phyloP scores from a whole-genome alignment of 306 rosid species.

The Malus fusca region DNA sequence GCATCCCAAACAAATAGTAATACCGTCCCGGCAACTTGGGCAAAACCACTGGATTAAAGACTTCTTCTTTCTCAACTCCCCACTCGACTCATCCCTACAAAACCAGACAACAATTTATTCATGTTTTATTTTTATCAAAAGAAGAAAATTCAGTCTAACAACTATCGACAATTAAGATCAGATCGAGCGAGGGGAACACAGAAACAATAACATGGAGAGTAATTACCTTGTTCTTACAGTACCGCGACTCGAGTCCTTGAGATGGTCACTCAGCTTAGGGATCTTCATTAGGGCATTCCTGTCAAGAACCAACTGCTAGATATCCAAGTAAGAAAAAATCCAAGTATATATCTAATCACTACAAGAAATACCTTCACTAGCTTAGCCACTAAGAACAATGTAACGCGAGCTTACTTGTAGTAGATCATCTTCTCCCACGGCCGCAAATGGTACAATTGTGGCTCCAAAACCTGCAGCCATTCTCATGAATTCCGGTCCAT shows the following conservation, averaged over 20 bases:
- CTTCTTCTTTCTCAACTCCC: constrained; percentile 42
- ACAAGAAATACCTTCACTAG: not conserved
- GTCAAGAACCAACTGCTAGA: constrained; percentile 55
- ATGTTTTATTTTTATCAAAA: not conserved
- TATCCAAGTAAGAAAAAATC: constrained; percentile 17
- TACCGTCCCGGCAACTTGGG: constrained; percentile 80
- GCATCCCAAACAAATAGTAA: constrained; percentile 78
- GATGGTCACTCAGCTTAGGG: constrained; percentile 35
- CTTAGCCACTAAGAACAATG: not conserved
- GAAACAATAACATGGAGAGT: not conserved
- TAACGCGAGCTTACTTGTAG: constrained; percentile 42
- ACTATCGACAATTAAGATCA: not conserved
- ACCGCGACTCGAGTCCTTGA: constrained; percentile 20
- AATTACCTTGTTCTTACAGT: constrained; percentile 45
- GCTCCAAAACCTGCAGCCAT: constrained; percentile 95
- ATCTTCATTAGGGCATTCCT: constrained; percentile 59
- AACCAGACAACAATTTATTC: not conserved
- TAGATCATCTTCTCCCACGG: constrained; percentile 88
- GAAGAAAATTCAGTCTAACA: not conserved
- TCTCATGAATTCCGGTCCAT: constrained; percentile 78
- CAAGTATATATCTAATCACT: constrained; percentile 3
- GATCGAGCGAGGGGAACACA: too few relatives aligned
- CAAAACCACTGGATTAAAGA: constrained; percentile 31
- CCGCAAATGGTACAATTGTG: constrained; percentile 87
- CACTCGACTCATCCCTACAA: constrained; percentile 37